Evolutionary conservation across 352 stramenopile species (phyloP).

Genomic region (Globisporangium yorkense): DNA sequence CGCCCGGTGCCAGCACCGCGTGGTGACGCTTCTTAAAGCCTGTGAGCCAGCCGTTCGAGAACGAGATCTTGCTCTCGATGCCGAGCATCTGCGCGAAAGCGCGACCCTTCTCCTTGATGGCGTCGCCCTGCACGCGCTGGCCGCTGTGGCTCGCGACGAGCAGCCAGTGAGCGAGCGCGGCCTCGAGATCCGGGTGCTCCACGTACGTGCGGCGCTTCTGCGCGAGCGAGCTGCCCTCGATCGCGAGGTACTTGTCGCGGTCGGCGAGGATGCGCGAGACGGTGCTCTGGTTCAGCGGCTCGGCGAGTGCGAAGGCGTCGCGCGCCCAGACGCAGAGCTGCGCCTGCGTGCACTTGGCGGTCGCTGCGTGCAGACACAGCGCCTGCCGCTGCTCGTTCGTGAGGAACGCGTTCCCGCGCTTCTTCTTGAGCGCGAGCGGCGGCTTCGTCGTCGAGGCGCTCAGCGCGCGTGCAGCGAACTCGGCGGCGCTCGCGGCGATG

Average conservation of each 20-base stretch:
- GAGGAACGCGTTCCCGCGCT: constrained; percentile 20
- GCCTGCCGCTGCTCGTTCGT: constrained; percentile 22
- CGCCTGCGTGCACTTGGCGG: constrained; percentile 18
- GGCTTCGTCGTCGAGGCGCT: too few relatives aligned
- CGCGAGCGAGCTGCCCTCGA: constrained; percentile 13
- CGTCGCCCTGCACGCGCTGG: constrained; percentile 17
- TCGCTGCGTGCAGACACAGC: constrained; percentile 13
- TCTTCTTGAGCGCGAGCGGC: neutral
- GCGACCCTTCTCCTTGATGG: constrained; percentile 25
- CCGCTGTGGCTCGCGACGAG: constrained; percentile 20
- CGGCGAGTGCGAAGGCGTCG: constrained; percentile 16
- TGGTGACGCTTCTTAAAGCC: constrained; percentile 25
- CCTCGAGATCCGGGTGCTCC: constrained; percentile 19
- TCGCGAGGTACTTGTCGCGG: constrained; percentile 19
- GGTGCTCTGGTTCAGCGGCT: constrained; percentile 18
- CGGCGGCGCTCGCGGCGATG: neutral
- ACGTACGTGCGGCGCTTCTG: constrained; percentile 20
- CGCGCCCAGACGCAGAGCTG: constrained; percentile 23
- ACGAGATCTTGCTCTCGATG: constrained; percentile 22
- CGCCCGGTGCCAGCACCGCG: constrained; percentile 2
- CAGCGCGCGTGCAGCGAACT: neutral
- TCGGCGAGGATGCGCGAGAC: constrained; percentile 22
- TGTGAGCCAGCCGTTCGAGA: constrained; percentile 26
- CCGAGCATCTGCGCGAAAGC: constrained; percentile 16
- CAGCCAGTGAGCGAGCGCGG: constrained; percentile 22